phyloP scores from a whole-genome alignment of 1,284 basidiomycete species.

The Puccinia coronata region DNA sequence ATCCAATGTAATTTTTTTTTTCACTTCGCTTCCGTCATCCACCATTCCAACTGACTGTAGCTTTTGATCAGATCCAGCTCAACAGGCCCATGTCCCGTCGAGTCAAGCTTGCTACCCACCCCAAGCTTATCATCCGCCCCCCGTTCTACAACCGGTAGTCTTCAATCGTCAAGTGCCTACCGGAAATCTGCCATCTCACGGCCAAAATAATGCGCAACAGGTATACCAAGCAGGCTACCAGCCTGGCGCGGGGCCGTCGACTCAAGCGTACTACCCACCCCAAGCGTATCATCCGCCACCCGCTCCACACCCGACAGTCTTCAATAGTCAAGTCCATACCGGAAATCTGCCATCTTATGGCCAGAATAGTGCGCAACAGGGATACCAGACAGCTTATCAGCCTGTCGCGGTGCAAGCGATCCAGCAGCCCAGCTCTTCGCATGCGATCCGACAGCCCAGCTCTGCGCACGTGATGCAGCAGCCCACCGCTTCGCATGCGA shows the following conservation, averaged over 20 bases:
- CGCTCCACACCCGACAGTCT: not conserved
- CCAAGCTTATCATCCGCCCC: not conserved
- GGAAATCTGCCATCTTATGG: not conserved
- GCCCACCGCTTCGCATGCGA: not conserved
- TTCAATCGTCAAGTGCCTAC: not conserved
- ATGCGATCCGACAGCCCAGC: too few relatives aligned
- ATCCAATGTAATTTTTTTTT: not conserved
- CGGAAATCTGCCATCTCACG: not conserved
- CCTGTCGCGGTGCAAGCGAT: not conserved
- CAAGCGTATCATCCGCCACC: not conserved
- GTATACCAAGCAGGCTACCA: not conserved
- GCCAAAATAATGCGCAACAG: not conserved
- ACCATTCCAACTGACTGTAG: not conserved
- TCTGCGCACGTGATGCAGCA: too few relatives aligned
- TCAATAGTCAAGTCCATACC: not conserved
- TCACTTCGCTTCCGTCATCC: not conserved
- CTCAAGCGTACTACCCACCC: slow-evolving; percentile 14
- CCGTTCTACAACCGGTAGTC: not conserved
- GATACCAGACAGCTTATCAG: not conserved
- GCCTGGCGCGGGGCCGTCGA: not conserved
- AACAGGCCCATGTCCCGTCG: not conserved
- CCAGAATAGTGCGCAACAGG: not conserved
- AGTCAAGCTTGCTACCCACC: slow-evolving; percentile 1
- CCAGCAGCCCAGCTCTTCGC: too few relatives aligned
- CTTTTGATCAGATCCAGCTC: slow-evolving; percentile 1